A percentile compares a stretch with the other conserved stretches of the same genome.
Evolutionary conservation across 106 monocot species (phyloP).

Genomic region (Dioscorea alata): DNA sequence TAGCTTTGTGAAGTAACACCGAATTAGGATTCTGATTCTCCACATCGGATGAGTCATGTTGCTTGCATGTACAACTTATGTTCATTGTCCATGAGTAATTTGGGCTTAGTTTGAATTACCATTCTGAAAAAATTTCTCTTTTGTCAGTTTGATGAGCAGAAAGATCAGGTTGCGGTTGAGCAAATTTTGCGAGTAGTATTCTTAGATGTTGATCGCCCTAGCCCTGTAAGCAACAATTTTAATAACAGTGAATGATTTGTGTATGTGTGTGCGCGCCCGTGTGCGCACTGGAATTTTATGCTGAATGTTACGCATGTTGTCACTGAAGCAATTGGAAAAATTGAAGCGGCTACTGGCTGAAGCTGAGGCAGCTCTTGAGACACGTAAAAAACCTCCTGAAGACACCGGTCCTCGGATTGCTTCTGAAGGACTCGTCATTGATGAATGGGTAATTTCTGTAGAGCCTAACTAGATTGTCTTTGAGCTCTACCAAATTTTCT

Average conservation of each 20-base stretch:
- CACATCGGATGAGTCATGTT: no score
- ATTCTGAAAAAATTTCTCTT: background rate
- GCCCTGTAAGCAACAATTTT: conserved; percentile 38
- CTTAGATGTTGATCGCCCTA: conserved; percentile 47
- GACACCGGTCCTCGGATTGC: conserved; percentile 52
- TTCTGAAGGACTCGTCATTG: conserved; percentile 89
- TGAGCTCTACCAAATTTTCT: background rate
- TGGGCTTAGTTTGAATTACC: background rate
- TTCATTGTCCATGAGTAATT: no score
- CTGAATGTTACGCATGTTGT: background rate
- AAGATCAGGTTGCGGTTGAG: conserved; percentile 81
- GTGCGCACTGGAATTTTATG: no score
- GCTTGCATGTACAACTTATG: no score
- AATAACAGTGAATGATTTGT: no score
- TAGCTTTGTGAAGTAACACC: no score
- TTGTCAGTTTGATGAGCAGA: conserved; percentile 87
- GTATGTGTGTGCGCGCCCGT: no score
- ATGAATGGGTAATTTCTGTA: conserved; percentile 77
- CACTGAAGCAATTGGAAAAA: conserved; percentile 79
- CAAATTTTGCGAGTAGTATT: conserved; percentile 82
- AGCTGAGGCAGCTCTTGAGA: conserved; percentile 73
- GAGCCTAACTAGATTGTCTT: background rate
- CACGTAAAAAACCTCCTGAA: conserved; percentile 77
- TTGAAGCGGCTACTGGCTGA: conserved; percentile 68
- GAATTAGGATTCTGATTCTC: no score